phyloP scores from a whole-genome alignment of 176 grass and related monocot genomes.

The Cenchrus purpureus region DNA sequence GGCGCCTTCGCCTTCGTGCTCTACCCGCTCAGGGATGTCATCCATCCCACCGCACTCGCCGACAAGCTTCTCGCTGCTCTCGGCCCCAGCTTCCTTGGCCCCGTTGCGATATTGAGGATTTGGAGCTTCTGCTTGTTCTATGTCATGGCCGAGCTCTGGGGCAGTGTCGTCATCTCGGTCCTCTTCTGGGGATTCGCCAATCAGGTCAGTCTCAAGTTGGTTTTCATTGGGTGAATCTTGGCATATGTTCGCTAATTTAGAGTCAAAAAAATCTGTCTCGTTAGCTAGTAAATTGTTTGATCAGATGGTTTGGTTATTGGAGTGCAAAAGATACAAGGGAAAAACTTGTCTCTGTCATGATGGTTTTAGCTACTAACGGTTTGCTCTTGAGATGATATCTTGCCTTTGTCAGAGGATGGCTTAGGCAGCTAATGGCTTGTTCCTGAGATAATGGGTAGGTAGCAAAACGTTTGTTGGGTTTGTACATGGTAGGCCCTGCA shows the following conservation, averaged over 20 bases:
- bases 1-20: slow-evolving; percentile 78
- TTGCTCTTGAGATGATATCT: neutral
- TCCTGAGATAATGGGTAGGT: slow-evolving; percentile 12
- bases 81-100: slow-evolving; percentile 77
- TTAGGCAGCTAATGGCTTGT: neutral
- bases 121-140: slow-evolving; percentile 96
- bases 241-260: neutral
- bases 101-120: slow-evolving; percentile 76
- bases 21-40: slow-evolving; percentile 70
- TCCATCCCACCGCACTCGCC: slow-evolving; percentile 74
- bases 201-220: slow-evolving; percentile 49
- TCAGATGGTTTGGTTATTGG: neutral
- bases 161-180: slow-evolving; percentile 87
- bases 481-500: slow-evolving; percentile 12
- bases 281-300: neutral
- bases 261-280: neutral
- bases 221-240: slow-evolving; percentile 8
- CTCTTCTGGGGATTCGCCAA: slow-evolving; percentile 95
- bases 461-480: slow-evolving; percentile 2
- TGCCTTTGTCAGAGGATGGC: neutral
- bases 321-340: neutral
- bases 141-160: slow-evolving; percentile 96
- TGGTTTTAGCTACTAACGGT: slow-evolving; percentile 12
- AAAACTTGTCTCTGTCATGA: slow-evolving; percentile 8
- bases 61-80: slow-evolving; percentile 76